phyloP scores from a whole-genome alignment of 805 yeast species.

The Hagleromyces aurorensis region DNA sequence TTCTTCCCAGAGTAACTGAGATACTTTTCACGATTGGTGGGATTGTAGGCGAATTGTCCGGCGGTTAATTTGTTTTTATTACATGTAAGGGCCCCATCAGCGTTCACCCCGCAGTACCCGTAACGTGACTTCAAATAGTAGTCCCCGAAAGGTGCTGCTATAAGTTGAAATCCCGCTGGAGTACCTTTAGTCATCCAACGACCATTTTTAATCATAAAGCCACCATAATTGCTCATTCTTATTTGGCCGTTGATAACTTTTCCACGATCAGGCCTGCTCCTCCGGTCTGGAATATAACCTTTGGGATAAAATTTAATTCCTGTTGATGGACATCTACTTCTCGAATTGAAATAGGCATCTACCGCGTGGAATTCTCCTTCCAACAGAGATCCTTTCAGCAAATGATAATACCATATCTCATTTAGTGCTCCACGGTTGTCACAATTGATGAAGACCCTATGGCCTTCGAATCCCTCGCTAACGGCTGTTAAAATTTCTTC shows the following conservation, averaged over 20 bases:
- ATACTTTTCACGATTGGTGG: slow-evolving; percentile 34
- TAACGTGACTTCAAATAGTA: slow-evolving; percentile 56
- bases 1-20: slow-evolving; percentile 55
- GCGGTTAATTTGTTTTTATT: slow-evolving; percentile 30
- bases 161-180: slow-evolving; percentile 67
- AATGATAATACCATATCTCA: slow-evolving; percentile 70
- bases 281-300: slow-evolving; percentile 31
- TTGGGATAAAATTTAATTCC: slow-evolving; percentile 75
- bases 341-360: slow-evolving; percentile 40
- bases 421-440: slow-evolving; percentile 39
- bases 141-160: slow-evolving; percentile 64
- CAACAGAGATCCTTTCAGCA: slow-evolving; percentile 62
- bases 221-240: slow-evolving; percentile 34
- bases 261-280: slow-evolving; percentile 13
- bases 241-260: slow-evolving; percentile 24
- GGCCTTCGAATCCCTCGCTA: slow-evolving; percentile 39
- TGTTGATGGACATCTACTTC: slow-evolving; percentile 55
- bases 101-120: slow-evolving; percentile 59
- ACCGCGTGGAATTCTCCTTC: slow-evolving; percentile 58
- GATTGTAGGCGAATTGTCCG: slow-evolving; percentile 49
- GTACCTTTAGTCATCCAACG: slow-evolving; percentile 75
- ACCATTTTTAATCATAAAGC: slow-evolving; percentile 71
- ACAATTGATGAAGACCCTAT: slow-evolving; percentile 55
- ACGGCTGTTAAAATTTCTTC: slow-evolving; percentile 48
- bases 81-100: slow-evolving; percentile 30